Conservation (phyloP, 2,329 filamentous ascomycete genomes). For the Fonsecaea pedrosoi region DNA sequence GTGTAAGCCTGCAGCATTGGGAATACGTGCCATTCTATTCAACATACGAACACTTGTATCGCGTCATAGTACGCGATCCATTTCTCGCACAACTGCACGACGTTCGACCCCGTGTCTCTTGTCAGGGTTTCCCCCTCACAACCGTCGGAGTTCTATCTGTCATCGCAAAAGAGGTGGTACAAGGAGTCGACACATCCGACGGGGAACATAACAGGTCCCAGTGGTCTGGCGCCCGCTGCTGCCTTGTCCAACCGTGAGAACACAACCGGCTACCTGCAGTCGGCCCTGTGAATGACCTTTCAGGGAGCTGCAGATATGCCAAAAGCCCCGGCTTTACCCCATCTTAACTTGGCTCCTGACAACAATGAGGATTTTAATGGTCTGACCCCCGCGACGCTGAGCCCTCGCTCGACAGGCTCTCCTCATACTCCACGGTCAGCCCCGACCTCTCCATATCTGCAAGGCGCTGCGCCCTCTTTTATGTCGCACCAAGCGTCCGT, state of each 20-base stretch:
- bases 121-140: slow-evolving; percentile 14
- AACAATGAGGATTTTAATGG: slow-evolving; percentile 36
- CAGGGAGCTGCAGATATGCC: slow-evolving; percentile 37
- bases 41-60: not conserved
- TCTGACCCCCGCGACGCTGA: slow-evolving; percentile 35
- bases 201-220: slow-evolving; percentile 27
- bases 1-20: not conserved
- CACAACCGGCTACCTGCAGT: slow-evolving; percentile 37
- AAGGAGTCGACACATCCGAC: slow-evolving; percentile 22
- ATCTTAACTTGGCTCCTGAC: slow-evolving; percentile 37
- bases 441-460: slow-evolving; percentile 34
- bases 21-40: not conserved
- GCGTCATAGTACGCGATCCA: not conserved
- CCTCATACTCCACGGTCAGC: slow-evolving; percentile 34
- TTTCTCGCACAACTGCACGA: not conserved
- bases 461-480: slow-evolving; percentile 23
- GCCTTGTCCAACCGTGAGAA: slow-evolving; percentile 28
- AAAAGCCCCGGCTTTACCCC: slow-evolving; percentile 37
- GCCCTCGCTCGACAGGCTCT: slow-evolving; percentile 38
- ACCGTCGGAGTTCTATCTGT: slow-evolving; percentile 12
- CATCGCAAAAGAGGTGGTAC: slow-evolving; percentile 32
- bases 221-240: slow-evolving; percentile 29
- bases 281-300: slow-evolving; percentile 35
- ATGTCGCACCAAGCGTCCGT: slow-evolving; percentile 29
- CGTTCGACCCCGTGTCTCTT: not conserved